phyloP scores from a whole-genome alignment of 2,329 filamentous ascomycete genomes.

The Aureobasidium sp. region DNA sequence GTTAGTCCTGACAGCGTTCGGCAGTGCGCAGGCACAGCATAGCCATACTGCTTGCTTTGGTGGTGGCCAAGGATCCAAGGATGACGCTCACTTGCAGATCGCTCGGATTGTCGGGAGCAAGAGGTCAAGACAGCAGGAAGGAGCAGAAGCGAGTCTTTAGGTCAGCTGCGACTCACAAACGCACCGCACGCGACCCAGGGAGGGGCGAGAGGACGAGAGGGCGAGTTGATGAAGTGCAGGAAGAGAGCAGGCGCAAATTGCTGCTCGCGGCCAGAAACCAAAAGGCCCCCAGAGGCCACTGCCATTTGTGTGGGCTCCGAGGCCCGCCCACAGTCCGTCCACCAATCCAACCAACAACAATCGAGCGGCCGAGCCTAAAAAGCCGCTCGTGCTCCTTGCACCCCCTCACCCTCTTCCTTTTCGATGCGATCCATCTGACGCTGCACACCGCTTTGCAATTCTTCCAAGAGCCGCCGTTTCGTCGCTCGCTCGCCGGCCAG shows the following conservation, averaged over 20 bases:
- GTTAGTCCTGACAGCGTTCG: neutral
- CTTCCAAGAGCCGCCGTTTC: neutral
- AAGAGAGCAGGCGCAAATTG: constrained; percentile 10
- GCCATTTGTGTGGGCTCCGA: neutral
- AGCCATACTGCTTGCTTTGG: constrained; percentile 1
- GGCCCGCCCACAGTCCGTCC: constrained; percentile 1
- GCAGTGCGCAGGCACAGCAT: constrained; percentile 4
- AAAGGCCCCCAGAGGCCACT: constrained; percentile 2
- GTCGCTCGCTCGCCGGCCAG: neutral
- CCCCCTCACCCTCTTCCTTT: constrained; percentile 11
- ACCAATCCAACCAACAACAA: constrained; percentile 2
- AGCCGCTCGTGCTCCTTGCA: neutral
- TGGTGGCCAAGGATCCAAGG: constrained; percentile 10
- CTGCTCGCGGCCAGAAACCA: neutral
- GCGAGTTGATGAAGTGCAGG: constrained; percentile 12
- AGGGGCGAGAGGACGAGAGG: constrained; percentile 12
- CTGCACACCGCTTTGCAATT: constrained; percentile 5
- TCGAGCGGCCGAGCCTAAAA: neutral
- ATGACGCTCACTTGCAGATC: constrained; percentile 15
- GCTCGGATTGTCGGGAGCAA: neutral
- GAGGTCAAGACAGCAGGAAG: neutral
- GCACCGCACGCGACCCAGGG: constrained; percentile 13
- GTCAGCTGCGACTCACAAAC: constrained; percentile 13
- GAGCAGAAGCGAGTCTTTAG: neutral
- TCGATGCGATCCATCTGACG: neutral